phyloP scores from a whole-genome alignment of 306 rosid species.

The Erythrophleum fordii region DNA sequence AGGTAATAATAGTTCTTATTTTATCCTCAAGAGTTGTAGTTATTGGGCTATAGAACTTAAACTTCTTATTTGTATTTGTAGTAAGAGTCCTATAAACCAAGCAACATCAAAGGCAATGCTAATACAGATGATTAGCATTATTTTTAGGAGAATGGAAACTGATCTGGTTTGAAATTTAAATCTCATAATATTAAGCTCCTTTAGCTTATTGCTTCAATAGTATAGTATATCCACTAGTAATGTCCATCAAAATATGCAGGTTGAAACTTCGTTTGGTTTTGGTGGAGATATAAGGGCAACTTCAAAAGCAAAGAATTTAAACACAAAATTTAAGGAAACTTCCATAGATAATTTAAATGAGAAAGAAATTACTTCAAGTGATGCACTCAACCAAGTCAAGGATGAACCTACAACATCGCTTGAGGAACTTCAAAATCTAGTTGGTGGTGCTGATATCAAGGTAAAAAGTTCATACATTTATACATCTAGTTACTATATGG shows the following conservation, averaged over 20 bases:
- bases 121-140: conserved; percentile 92
- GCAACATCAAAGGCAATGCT: conserved; percentile 99
- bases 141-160: conserved; percentile 93
- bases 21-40: conserved; percentile 29
- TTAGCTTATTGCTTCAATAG: conserved; percentile 31
- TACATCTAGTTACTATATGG: conserved; percentile 4
- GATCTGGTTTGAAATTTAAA: conserved; percentile 62
- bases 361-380: conserved; percentile 60
- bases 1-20: conserved; percentile 60
- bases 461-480: conserved; percentile 45
- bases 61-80: conserved; percentile 53
- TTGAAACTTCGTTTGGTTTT: conserved; percentile 56
- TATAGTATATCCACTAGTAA: conserved; percentile 30
- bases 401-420: conserved; percentile 58
- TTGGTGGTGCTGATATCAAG: conserved; percentile 93
- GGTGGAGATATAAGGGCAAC: conserved; percentile 43
- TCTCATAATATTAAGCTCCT: conserved; percentile 27
- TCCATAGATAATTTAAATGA: conserved; percentile 45
- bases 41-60: conserved; percentile 38
- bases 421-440: conserved; percentile 74
- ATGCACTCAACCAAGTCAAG: conserved; percentile 57
- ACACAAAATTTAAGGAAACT: conserved; percentile 45
- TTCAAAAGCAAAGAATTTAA: conserved; percentile 44
- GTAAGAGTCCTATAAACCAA: conserved; percentile 97
- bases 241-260: conserved; percentile 53